Base-by-base conservation (phyloP, 441 rosid species). In the Hura crepitans region DNA sequence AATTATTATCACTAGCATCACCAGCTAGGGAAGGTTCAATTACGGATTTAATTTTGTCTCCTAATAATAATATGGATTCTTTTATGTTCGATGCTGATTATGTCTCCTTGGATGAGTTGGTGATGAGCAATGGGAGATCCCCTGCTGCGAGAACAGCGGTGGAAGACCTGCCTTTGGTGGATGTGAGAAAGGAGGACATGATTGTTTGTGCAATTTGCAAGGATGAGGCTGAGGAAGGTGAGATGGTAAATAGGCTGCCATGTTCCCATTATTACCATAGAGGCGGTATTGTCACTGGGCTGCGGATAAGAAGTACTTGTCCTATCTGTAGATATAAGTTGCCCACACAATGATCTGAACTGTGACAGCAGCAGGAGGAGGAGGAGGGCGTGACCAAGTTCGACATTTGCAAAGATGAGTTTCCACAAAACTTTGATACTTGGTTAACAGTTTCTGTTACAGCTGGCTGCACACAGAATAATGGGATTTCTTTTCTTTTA, bases 311-410 rank as follows among this genome's bases (percentile, higher is more conserved):
- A 28, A 82, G 73, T 66, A 77, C 80, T 4, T 82, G 85, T 23
- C 85, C 85, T 0, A 76, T 79, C 39, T 82, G 83, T 72, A 81
- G 85, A 42, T 76, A 67, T 18, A 80, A 75, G 66, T 72, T 82
- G 79, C 80, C 83, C 9, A 78, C 71, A n/a, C 27, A 81, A 79
- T 45, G 55, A 74, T 42, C 14, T 9, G 46, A 14, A 42, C 2
- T 42, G 46, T 11, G 46, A 42, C 14, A 42, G 46, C 14, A 11
- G 46, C 46, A 42, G 46, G 3, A 11, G 46, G 13, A 42, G 14
- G 12, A 9, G 77, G 28, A 81, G 42, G 66, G 70, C 12, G 46
- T 42, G 46, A 42, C 46, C 46, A 42, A 12, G 12, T 10, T 42
- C 46, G 77, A 77, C 62, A 46, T 42, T 23, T 17, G 56, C 30